Evolutionary conservation across 2,329 filamentous ascomycete genomes (phyloP), one percentile per base, ranked within the genome.

Genomic region (Fonsecaea pedrosoi): DNA sequence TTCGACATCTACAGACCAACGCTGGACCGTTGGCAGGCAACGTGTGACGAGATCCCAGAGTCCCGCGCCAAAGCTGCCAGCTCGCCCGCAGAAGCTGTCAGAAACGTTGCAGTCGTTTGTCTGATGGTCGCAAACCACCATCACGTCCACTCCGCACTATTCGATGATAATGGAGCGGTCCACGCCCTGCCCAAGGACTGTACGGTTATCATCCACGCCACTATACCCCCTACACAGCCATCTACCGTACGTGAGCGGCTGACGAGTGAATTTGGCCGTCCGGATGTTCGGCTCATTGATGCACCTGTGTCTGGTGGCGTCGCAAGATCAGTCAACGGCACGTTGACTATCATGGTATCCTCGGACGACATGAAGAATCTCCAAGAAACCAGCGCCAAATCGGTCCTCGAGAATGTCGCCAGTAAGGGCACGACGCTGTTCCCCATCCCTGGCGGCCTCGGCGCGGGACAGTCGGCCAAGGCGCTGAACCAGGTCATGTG

Each of bases 51-150:
- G 3, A 80, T 84, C 0, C 86, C 88, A 0, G 79, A 83, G 0
- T 88, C 88, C 0, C 85, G 89, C 1, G 82, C 84, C 37, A 87
- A 87, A 12, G 87, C 89, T 0, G 90, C 89, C 15, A 78, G 80
- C 54, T 84, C 81, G 40, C 87, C 86, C 70, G 73, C 82, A 30
- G 88, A 86, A 76, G 87, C 89, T 73, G 84, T 92, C 35, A 67
- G 66, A 54, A 58, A 69, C 55, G 70, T 65, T 18, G 54, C 63
- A 15, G 70, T 73, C 18, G 70, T 72, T 18, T 69, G 70, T 45
- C 88, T 88, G 76, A 92, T 93, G 90, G 90, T 93, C 0, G 90
- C 90, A 7, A 91, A 89, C 0, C 87, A 89, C 1, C 83, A 86
- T 48, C 90, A 92, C 75, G 89, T 87, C 9, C 85, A 90, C 68